Evolutionary conservation across 371 early-diverging fungal species (phyloP), one percentile per base, ranked within the genome.

Genomic region (Mortierella polycephala): DNA sequence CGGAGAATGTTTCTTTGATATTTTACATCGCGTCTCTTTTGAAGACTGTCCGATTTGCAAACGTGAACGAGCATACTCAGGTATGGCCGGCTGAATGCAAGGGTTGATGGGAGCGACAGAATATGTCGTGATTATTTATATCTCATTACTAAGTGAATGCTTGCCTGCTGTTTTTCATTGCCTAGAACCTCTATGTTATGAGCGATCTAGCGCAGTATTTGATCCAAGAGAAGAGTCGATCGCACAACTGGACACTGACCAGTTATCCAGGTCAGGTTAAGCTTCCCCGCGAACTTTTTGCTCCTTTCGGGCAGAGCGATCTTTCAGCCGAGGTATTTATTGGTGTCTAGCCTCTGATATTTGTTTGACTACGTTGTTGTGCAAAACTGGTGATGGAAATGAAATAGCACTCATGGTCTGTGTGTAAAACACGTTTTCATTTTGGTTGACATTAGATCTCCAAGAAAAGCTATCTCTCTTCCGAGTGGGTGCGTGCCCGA

Each of bases 1-100:
- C 91, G 4, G 94, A 95, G 23, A 98, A 96, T 74, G 90, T 94
- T 0, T 93, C 96, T 0, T 88, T 92, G 67, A 75, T 97, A 20
- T 97, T 90, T 69, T 87, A 92, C 70, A 83, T 91, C 51, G 90
- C 88, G 2, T 87, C 91, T 23, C 87, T 93, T 62, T 67, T 98
- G 65, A 98, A 98, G 81, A 87, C 92, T 0, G 87, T 93, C 16
- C 85, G 86, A 39, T 94, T 94, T 72, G 72, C 83, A 55, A 85
- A 81, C 23, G 66, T 73, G 45, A 80, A 55, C 39, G 86, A 80
- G 49, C 71, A 75, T 9, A 84, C 85, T 46, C 65, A 89, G 76
- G 91, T 92, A 88, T 59, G 59, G 18, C 7, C 11, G 8, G 14
- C 14, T 30, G 14, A 51, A 57, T 60, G 12, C 47, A 53, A 21